phyloP scores from a whole-genome alignment of 306 rosid genomes.

The Quercus ilex region DNA sequence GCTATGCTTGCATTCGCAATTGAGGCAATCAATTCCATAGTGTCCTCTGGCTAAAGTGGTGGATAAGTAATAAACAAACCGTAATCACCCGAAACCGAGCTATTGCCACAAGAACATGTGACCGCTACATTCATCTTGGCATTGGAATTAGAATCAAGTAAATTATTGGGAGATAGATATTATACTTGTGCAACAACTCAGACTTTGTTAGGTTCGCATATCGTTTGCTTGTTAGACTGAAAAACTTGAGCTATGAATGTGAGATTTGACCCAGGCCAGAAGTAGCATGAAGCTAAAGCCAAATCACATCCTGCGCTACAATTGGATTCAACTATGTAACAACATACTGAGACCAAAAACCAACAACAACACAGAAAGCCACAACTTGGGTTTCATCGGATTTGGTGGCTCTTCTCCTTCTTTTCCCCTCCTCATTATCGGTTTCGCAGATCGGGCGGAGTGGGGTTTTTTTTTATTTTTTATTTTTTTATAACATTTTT shows the following conservation, averaged over 20 bases:
- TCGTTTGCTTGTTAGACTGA: constrained; percentile 28
- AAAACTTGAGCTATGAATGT: constrained; percentile 2
- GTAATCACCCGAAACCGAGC: constrained; percentile 40
- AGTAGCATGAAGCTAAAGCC: constrained; percentile 64
- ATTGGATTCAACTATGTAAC: constrained; percentile 36
- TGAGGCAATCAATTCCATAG: constrained; percentile 15
- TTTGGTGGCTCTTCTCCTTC: neutral
- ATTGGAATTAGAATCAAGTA: constrained; percentile 5
- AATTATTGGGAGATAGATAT: constrained; percentile 19
- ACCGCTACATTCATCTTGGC: constrained; percentile 47
- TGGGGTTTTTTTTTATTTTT: too few species aligned
- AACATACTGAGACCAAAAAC: constrained; percentile 19
- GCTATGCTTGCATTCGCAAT: neutral
- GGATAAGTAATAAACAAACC: constrained; percentile 73
- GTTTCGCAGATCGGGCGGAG: too few species aligned
- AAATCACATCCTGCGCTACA: constrained; percentile 48
- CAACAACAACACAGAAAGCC: constrained; percentile 2
- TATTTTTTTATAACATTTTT: too few species aligned
- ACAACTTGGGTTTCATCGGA: constrained; percentile 40
- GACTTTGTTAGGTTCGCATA: constrained; percentile 53
- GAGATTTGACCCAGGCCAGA: neutral
- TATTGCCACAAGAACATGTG: constrained; percentile 63
- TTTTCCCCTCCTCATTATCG: too few species aligned
- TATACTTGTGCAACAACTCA: constrained; percentile 36
- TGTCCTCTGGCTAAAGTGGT: constrained; percentile 37